Evolutionary conservation across 140 eudicot genomes (phyloP), one percentile per base, ranked within the genome.

Genomic region (Anethum foeniculum): DNA sequence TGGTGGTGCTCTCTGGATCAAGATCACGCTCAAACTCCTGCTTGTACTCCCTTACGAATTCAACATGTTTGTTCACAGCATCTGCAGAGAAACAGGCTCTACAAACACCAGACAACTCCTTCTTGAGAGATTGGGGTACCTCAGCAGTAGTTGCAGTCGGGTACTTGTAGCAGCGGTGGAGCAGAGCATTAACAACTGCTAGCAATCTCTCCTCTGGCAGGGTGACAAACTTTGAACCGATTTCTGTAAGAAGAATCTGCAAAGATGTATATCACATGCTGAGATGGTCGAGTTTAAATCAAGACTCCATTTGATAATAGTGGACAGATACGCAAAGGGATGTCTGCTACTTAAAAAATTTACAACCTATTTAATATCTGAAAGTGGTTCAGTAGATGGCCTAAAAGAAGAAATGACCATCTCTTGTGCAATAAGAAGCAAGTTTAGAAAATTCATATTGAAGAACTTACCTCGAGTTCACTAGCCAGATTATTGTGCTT

Each of bases 101-200:
- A 80, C 99, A 96, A 82, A 96, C 99, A 80, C 99, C 99, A 41
- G 99, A 96, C 7, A 96, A 98, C 91, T 96, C 99, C 85, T 93
- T 96, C 86, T 93, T 96, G 41, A 96, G 96, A 80, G 99, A 91
- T 74, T 91, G 97, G 25, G 99, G 99, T 80, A 96, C 99, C 88
- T 96, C 99, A 25, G 96, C 99, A 21, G 99, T 96, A 72, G 98
- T 96, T 71, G 98, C 99, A 36, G 98, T 96, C 1, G 99, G 99
- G 78, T 96, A 96, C 81, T 96, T 96, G 43, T 96, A 96, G 80
- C 99, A 96, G 21, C 99, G 96, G 67, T 96, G 99, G 79, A 96
- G 97, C 80, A 96, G 79, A 56, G 98, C 99, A 81, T 96, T 96
- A 75, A 96, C 99, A 81, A 96, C 99, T 4, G 99, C 99, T 68